Conservation (phyloP, 805 yeast species). For the Metschnikowia peoriensis region DNA sequence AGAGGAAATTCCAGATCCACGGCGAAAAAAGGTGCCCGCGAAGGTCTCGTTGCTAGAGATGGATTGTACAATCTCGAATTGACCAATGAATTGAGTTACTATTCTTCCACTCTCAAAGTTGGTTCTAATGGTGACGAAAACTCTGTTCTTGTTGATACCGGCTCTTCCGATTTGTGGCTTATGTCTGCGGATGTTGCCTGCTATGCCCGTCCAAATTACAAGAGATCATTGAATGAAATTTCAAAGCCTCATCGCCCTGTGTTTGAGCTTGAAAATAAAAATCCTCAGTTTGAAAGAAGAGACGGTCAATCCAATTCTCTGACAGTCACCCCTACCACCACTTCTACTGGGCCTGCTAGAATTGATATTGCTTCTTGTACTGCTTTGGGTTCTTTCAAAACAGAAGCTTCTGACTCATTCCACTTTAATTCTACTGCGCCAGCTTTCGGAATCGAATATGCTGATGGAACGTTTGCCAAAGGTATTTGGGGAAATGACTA, state of each 20-base stretch:
- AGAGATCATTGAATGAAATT: neutral
- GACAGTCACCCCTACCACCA: neutral
- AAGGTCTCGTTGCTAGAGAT: constrained; percentile 7
- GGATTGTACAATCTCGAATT: constrained; percentile 8
- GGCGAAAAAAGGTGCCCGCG: constrained; percentile 2
- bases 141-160: constrained; percentile 43
- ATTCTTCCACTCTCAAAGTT: constrained; percentile 12
- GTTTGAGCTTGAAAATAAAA: neutral
- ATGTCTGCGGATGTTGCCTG: constrained; percentile 22
- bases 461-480: constrained; percentile 45
- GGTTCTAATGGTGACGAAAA: constrained; percentile 18
- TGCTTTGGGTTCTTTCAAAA: constrained; percentile 47
- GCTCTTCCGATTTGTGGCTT: constrained; percentile 45
- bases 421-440: constrained; percentile 38
- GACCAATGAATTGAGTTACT: constrained; percentile 11
- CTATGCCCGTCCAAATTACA: neutral
- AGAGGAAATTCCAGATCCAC: constrained; percentile 9
- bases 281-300: constrained; percentile 2
- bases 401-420: constrained; percentile 37
- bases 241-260: neutral
- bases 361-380: constrained; percentile 33
- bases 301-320: no score
- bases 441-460: constrained; percentile 43
- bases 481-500: constrained; percentile 63
- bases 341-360: neutral